Evolutionary conservation across 257 asterid genomes (phyloP), one percentile per base, ranked within the genome.

Genomic region (Nicotiana noctiflora): DNA sequence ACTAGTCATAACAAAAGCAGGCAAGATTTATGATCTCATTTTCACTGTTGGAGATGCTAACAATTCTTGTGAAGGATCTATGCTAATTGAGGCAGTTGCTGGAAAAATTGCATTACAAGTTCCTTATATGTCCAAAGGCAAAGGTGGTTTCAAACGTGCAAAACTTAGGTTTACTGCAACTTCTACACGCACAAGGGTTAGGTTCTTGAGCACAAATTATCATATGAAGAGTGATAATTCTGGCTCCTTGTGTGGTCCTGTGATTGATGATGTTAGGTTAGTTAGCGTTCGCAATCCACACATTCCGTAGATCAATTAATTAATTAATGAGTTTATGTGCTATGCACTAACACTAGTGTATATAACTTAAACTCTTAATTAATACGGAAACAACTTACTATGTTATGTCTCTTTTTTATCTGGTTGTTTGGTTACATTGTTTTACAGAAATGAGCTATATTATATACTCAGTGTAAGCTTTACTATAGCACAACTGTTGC

Each of bases 191-290:
- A 75, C 85, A 5, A 79, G 82, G 46, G 14, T 84, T 4, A 72
- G 85, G 79, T 85, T 85, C 77, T 68, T 85, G 31, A 82, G 88
- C 72, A 40, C 82, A 8, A 74, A 61, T 85, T 82, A 85, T 82
- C 88, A 85, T 77, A 79, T 57, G 84, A 85, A 79, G 82, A 75
- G 62, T 79, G 83, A 84, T 2, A 37, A 72, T 44, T 55, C 87
- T 27, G 87, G 85, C 17, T 68, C 83, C 5, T 70, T 81, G 79
- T 84, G 87, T 68, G 87, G 85, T 78, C 83, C 85, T 23, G 83
- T 84, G 23, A 19, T 84, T 25, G 83, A 84, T 64, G 80, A 68
- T 23, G 84, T 80, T 63, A 80, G 75, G 17, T 75, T 85, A 64
- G 70, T 82, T 55, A 40, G 79, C 7, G n/a, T 67, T 82, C 74